These are phyloP conservation scores for Fusarium newnesense DNA, from an alignment of 2,329 filamentous ascomycete species.

Conservation along the genomic window DNA sequence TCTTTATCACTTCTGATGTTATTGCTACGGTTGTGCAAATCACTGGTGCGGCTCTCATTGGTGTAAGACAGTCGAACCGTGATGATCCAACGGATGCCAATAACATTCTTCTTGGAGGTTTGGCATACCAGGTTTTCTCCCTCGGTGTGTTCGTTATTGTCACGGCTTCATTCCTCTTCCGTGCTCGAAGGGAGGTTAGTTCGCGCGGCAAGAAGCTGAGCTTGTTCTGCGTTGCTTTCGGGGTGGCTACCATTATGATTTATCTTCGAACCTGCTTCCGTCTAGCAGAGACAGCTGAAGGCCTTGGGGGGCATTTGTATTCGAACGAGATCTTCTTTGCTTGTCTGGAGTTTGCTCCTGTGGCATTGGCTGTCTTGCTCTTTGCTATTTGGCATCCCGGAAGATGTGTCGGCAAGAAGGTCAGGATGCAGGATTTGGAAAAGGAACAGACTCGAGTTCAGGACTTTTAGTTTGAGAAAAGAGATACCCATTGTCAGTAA, in stretches of 20 bases:
- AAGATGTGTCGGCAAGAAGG: slow-evolving; percentile 43
- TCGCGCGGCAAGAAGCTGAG: slow-evolving; percentile 43
- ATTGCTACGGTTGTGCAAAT: slow-evolving; percentile 65
- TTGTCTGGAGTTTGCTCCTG: slow-evolving; percentile 63
- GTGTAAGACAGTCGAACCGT: slow-evolving; percentile 58
- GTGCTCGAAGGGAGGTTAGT: slow-evolving; percentile 46
- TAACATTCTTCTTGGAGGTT: slow-evolving; percentile 64
- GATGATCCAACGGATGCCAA: slow-evolving; percentile 62
- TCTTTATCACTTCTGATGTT: slow-evolving; percentile 65
- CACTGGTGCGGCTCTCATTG: slow-evolving; percentile 64
- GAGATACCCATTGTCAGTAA: slow-evolving; percentile 3
- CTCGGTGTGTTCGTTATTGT: slow-evolving; percentile 61
- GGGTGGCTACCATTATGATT: slow-evolving; percentile 58
- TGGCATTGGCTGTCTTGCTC: slow-evolving; percentile 60
- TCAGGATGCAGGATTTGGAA: slow-evolving; percentile 31
- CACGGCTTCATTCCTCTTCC: slow-evolving; percentile 53
- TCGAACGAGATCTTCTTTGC: slow-evolving; percentile 65
- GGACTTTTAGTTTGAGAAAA: slow-evolving; percentile 26
- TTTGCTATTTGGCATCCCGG: slow-evolving; percentile 51
- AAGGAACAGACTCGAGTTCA: slow-evolving; percentile 17
- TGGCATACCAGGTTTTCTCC: slow-evolving; percentile 64
- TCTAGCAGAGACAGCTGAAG: slow-evolving; percentile 64
- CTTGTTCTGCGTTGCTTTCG: slow-evolving; percentile 55
- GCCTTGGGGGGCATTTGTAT: slow-evolving; percentile 56
- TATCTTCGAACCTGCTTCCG: slow-evolving; percentile 65